Evolutionary conservation across 441 rosid species (phyloP).

Genomic region (Hura crepitans): DNA sequence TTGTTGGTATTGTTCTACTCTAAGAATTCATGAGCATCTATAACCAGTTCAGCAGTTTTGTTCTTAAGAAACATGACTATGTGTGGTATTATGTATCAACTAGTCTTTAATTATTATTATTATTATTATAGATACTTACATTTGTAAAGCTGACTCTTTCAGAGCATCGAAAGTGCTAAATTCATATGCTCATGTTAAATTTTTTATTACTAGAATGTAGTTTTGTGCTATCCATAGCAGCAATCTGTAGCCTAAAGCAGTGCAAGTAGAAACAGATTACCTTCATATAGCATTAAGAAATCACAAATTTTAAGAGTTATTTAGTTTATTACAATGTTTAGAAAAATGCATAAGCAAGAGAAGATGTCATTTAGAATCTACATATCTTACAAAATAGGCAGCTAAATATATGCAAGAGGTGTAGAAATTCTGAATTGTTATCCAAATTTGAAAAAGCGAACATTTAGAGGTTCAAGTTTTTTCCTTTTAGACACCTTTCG

Average conservation of each 20-base stretch:
- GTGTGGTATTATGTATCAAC: not conserved
- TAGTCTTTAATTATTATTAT: not conserved
- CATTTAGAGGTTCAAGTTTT: not conserved
- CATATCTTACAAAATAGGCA: not conserved
- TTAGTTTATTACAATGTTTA: not conserved
- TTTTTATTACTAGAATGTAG: not conserved
- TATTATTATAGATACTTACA: not conserved
- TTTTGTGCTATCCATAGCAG: not conserved
- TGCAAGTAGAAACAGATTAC: not conserved
- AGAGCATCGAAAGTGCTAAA: not conserved
- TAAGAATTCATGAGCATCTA: slow-evolving; percentile 6
- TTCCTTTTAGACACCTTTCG: not conserved
- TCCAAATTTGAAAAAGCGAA: not conserved
- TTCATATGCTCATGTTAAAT: not conserved
- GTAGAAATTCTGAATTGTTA: not conserved
- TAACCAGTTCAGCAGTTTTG: not conserved
- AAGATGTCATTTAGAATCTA: not conserved
- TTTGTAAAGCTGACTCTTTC: not conserved
- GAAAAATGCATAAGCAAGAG: not conserved
- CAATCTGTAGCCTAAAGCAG: not conserved
- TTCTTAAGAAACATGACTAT: not conserved
- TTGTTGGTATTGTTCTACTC: slow-evolving; percentile 65
- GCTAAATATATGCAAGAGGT: not conserved
- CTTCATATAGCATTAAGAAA: not conserved
- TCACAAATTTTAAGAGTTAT: not conserved